Evolutionary conservation across 352 stramenopile species (phyloP).

Genomic region (Globisporangium okanoganense): DNA sequence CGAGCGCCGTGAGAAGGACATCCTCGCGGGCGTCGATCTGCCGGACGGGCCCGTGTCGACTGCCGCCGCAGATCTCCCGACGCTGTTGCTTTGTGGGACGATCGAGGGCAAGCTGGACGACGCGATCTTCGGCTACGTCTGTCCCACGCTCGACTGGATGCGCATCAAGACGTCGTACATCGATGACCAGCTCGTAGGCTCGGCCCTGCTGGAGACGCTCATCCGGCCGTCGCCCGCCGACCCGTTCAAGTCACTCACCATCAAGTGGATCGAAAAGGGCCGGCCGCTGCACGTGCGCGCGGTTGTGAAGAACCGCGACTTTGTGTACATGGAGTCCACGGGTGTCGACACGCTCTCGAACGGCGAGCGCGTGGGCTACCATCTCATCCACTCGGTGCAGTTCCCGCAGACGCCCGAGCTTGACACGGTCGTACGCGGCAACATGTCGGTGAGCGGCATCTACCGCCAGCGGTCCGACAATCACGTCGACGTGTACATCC

Average conservation of each 20-base stretch:
- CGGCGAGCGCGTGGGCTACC: slow-evolving; percentile 55
- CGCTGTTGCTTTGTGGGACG: slow-evolving; percentile 47
- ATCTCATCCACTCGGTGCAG: slow-evolving; percentile 62
- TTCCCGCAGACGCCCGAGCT: slow-evolving; percentile 40
- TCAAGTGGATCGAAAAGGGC: slow-evolving; percentile 60
- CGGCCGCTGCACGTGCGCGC: slow-evolving; percentile 37
- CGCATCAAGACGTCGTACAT: slow-evolving; percentile 47
- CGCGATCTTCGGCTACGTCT: slow-evolving; percentile 51
- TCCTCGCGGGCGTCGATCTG: background rate
- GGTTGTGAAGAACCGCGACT: slow-evolving; percentile 50
- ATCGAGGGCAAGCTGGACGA: slow-evolving; percentile 53
- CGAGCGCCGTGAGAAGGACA: slow-evolving; percentile 1
- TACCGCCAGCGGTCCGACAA: slow-evolving; percentile 37
- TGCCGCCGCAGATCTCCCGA: slow-evolving; percentile 24
- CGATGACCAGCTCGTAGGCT: slow-evolving; percentile 37
- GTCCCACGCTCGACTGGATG: slow-evolving; percentile 34
- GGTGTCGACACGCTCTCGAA: slow-evolving; percentile 38
- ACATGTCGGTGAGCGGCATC: slow-evolving; percentile 52
- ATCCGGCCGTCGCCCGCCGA: slow-evolving; percentile 29
- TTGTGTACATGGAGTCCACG: slow-evolving; percentile 53
- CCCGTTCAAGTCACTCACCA: slow-evolving; percentile 44
- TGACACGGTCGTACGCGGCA: slow-evolving; percentile 29
- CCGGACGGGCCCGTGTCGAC: background rate
- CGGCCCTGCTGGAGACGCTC: slow-evolving; percentile 48
- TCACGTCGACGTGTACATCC: slow-evolving; percentile 20